Base-by-base conservation (phyloP, 768 basidiomycete species). In the Pisolithus orientalis region DNA sequence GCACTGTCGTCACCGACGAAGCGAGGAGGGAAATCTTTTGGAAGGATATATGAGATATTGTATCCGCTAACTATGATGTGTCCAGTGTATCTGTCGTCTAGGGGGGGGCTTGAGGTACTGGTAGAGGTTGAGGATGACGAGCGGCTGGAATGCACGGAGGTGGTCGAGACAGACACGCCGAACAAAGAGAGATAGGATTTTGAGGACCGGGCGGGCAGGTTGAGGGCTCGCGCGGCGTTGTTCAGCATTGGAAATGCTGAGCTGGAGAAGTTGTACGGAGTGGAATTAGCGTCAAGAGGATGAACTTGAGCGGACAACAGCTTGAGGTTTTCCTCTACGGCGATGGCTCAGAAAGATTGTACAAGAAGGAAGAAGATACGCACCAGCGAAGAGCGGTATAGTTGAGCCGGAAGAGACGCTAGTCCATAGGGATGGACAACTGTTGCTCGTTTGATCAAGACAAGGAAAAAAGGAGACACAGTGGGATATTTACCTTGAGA, bases 21-120 rank as follows among this genome's bases (percentile, higher is more conserved):
- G 7, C 65, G 61, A 28, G 67, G 67, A n/a, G 68, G 67, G 32
- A 90, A 83, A 50, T 79, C 77, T 59, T 78, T 90, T 14, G 89
- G 89, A 10, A 87, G 72, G 13, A 90, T 80, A 59, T 83, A 90
- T 9, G 85, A 83, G 50, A 91, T 81, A 54, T 84, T 77, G 62
- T 90, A 91, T 39, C 80, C 80, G 64, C 81, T 87, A 57, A 91
- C 81, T 34, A 87, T 77, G 51, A 91, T 84, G 47, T 83, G 80
- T 3, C 89, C 89, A 0, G 83, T 82, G 57, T 87, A 89, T 60
- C 77, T 80, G 40, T 72, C 72, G 51, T 90, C 89, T 25, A 88
- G 69, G 7, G 79, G 76, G 4, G 79, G 64, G 31, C 62, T 52
- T 13, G 55, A 59, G 50, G 47, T 66, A 53, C 53, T 53, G 59